These are phyloP conservation scores for Thamnidium elegans DNA, from an alignment of 192 early-diverging fungal genomes.

Conservation along the genomic window DNA sequence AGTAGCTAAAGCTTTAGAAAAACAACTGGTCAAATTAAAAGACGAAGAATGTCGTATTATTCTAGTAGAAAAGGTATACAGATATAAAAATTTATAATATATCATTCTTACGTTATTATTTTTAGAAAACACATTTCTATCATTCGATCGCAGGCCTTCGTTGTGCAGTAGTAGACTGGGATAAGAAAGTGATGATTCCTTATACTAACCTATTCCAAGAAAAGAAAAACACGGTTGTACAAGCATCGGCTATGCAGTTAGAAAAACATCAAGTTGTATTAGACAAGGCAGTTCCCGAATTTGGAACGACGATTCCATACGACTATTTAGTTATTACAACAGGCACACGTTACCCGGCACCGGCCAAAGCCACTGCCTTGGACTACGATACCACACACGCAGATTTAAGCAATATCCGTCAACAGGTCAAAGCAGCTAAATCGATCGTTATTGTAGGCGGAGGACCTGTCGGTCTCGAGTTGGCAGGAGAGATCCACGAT, in stretches of 20 bases:
- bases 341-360: constrained; percentile 44
- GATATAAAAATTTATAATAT: not conserved
- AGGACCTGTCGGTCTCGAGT: constrained; percentile 58
- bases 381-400: constrained; percentile 40
- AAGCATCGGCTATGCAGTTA: constrained; percentile 41
- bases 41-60: constrained; percentile 46
- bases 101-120: not conserved
- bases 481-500: constrained; percentile 53
- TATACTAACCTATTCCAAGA: constrained; percentile 43
- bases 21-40: constrained; percentile 11
- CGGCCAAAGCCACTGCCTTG: constrained; percentile 33
- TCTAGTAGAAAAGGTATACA: constrained; percentile 46
- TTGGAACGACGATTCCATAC: constrained; percentile 37
- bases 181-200: constrained; percentile 49
- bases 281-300: constrained; percentile 18
- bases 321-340: constrained; percentile 55
- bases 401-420: constrained; percentile 35
- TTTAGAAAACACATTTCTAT: constrained; percentile 50
- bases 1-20: constrained; percentile 42
- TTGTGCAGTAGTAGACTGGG: constrained; percentile 44
- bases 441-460: constrained; percentile 58
- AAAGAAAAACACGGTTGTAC: constrained; percentile 43
- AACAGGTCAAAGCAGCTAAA: constrained; percentile 38
- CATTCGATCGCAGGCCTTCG: constrained; percentile 52
- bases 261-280: constrained; percentile 40